These are phyloP conservation scores for Chaetothyriales sp. DNA, from an alignment of 2,329 filamentous ascomycete species.

Conservation along the genomic window DNA sequence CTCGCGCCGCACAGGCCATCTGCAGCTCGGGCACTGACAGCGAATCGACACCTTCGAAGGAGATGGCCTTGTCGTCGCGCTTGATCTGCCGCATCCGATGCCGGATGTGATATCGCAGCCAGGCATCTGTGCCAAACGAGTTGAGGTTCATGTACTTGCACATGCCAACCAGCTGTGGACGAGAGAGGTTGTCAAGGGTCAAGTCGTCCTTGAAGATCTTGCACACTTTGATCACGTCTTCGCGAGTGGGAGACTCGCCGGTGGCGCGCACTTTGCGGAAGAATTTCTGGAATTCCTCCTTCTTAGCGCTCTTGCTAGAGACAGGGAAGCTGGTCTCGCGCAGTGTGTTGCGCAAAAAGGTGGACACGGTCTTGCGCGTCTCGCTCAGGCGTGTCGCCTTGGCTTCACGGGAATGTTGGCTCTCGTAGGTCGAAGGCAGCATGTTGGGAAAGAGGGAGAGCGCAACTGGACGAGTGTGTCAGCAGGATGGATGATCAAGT, in stretches of 20 bases:
- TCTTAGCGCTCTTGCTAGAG: constrained; percentile 68
- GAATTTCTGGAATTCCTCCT: constrained; percentile 88
- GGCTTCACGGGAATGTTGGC: constrained; percentile 71
- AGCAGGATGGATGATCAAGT: constrained; percentile 28
- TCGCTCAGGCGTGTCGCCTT: constrained; percentile 70
- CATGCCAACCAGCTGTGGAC: constrained; percentile 91
- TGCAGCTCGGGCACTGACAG: constrained; percentile 89
- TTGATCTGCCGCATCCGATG: constrained; percentile 99
- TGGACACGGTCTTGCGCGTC: constrained; percentile 85
- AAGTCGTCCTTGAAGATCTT: constrained; percentile 97
- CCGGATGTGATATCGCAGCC: constrained; percentile 92
- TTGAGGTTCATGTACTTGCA: constrained; percentile 97
- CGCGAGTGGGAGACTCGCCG: constrained; percentile 70
- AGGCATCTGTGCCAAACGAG: constrained; percentile 91
- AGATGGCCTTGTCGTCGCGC: constrained; percentile 87
- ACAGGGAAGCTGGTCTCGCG: constrained; percentile 87
- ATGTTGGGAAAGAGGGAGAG: constrained; percentile 94
- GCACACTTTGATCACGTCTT: constrained; percentile 96
- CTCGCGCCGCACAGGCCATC: constrained; percentile 77
- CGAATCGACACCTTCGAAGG: constrained; percentile 81
- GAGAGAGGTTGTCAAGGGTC: constrained; percentile 89
- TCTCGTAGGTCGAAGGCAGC: constrained; percentile 93
- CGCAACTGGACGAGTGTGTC: constrained; percentile 47
- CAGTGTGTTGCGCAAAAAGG: constrained; percentile 73
- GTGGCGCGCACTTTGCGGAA: constrained; percentile 92